Evolutionary conservation across 2,329 filamentous ascomycete genomes (phyloP).

Genomic region (Dactylellina leptospora): DNA sequence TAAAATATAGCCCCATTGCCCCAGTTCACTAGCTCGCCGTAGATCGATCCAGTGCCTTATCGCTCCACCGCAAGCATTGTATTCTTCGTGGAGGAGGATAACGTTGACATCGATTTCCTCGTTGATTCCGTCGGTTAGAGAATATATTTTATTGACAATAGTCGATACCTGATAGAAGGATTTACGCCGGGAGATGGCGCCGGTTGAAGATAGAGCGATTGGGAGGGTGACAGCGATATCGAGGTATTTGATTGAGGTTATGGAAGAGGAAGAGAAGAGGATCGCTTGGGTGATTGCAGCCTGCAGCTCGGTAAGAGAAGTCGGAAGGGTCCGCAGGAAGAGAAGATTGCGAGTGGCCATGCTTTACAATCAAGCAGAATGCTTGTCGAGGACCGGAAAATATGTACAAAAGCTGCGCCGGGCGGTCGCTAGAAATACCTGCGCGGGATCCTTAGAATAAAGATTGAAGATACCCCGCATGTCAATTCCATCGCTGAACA

Average conservation of each 20-base stretch:
- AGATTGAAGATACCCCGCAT: constrained; percentile 25
- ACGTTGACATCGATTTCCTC: constrained; percentile 49
- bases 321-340: constrained; percentile 38
- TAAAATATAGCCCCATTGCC: constrained; percentile 31
- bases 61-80: constrained; percentile 39
- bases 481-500: constrained; percentile 24
- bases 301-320: constrained; percentile 37
- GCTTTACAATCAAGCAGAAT: background rate
- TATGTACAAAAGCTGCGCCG: background rate
- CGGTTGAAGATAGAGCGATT: background rate
- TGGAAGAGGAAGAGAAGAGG: constrained; percentile 46
- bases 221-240: constrained; percentile 46
- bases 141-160: constrained; percentile 41
- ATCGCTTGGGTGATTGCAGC: constrained; percentile 40
- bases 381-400: background rate
- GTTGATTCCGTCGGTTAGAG: constrained; percentile 39
- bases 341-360: constrained; percentile 48
- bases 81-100: constrained; percentile 40
- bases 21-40: constrained; percentile 27
- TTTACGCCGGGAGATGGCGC: constrained; percentile 27
- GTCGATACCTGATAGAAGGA: constrained; percentile 34
- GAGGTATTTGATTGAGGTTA: constrained; percentile 44
- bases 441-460: background rate
- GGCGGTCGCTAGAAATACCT: too few relatives aligned
- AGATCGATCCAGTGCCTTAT: constrained; percentile 44